Conservation (phyloP, 1,139 yeast genomes). For the Pichia sp. region DNA sequence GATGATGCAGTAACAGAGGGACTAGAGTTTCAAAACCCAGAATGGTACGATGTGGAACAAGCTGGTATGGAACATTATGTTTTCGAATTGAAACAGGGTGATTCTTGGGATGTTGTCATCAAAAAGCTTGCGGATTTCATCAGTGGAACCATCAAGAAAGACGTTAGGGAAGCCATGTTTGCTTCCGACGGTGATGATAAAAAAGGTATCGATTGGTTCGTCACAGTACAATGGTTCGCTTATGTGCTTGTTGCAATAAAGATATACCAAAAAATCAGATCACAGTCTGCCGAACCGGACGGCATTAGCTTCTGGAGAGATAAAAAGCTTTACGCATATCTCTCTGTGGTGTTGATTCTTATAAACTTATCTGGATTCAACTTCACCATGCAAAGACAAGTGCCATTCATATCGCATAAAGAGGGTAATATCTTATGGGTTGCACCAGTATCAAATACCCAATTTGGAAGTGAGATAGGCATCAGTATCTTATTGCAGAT, state of each 20-base stretch:
- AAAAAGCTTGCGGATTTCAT: slow-evolving; percentile 10
- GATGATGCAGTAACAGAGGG: slow-evolving; percentile 19
- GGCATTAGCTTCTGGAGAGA: slow-evolving; percentile 8
- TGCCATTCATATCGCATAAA: slow-evolving; percentile 55
- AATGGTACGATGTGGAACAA: slow-evolving; percentile 9
- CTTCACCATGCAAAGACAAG: slow-evolving; percentile 50
- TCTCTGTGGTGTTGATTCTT: slow-evolving; percentile 37
- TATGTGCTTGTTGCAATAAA: slow-evolving; percentile 8
- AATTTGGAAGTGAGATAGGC: slow-evolving; percentile 60
- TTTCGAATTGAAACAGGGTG: slow-evolving; percentile 13
- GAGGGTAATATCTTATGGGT: slow-evolving; percentile 36
- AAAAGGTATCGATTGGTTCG: slow-evolving; percentile 4
- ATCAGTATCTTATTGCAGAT: slow-evolving; percentile 42
- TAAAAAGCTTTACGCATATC: slow-evolving; percentile 24
- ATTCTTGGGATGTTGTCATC: slow-evolving; percentile 11
- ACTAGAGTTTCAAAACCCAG: slow-evolving; percentile 4
- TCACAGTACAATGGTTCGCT: slow-evolving; percentile 6
- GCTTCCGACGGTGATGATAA: background rate
- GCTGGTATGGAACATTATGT: slow-evolving; percentile 18
- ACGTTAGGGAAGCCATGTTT: slow-evolving; percentile 6
- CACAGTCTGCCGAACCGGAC: background rate
- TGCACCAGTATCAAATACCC: slow-evolving; percentile 60
- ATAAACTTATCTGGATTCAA: slow-evolving; percentile 54
- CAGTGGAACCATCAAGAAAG: slow-evolving; percentile 3
- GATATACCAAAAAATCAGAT: slow-evolving; percentile 5